Percentiles rank a stretch among this genome's conserved stretches.
These are phyloP conservation scores for Pseudonitzschia multiseries DNA, from an alignment of 108 stramenopile genomes.

Conservation along the genomic window DNA sequence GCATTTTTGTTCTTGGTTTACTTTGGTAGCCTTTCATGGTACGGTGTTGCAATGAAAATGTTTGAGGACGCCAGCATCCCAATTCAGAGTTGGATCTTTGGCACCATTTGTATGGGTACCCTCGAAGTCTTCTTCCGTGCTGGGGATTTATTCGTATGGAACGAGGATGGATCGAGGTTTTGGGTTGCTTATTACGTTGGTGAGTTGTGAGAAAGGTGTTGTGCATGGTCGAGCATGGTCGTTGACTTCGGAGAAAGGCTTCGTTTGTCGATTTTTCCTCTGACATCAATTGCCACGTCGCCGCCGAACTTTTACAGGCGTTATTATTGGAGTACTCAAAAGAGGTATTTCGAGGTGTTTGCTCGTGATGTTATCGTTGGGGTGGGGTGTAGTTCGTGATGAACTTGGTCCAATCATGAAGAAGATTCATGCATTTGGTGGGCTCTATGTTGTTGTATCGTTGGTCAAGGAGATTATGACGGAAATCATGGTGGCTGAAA, in stretches of 20 bases:
- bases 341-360: constrained; percentile 75
- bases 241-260: background rate
- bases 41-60: constrained; percentile 59
- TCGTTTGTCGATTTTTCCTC: background rate
- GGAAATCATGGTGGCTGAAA: constrained; percentile 68
- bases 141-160: constrained; percentile 83
- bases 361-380: constrained; percentile 79
- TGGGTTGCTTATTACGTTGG: constrained; percentile 68
- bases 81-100: constrained; percentile 83
- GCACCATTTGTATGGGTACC: constrained; percentile 67
- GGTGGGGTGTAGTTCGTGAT: constrained; percentile 87
- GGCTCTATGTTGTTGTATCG: constrained; percentile 59
- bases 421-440: constrained; percentile 60
- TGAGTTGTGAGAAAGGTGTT: constrained; percentile 18
- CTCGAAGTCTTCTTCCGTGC: constrained; percentile 72
- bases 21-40: constrained; percentile 54
- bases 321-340: constrained; percentile 74
- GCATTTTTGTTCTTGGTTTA: constrained; percentile 48
- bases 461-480: constrained; percentile 67
- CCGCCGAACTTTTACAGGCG: constrained; percentile 28
- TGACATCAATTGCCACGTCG: background rate
- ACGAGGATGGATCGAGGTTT: constrained; percentile 72
- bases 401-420: constrained; percentile 64
- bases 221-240: background rate
- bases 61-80: constrained; percentile 71